Base-by-base conservation (phyloP, 2,329 filamentous ascomycete species). In the Colletotrichum brevisporum region DNA sequence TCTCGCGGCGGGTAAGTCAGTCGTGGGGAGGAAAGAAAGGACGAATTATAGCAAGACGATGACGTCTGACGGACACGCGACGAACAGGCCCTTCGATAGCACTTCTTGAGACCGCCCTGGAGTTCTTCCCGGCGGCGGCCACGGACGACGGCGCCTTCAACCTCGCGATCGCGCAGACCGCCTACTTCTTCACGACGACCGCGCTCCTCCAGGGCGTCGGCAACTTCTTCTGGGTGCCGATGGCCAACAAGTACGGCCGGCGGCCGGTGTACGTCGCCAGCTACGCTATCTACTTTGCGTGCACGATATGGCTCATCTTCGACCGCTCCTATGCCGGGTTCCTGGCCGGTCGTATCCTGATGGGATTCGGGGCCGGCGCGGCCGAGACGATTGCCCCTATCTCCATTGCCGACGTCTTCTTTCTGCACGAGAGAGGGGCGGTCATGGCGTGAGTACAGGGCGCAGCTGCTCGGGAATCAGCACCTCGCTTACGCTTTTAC, bases 321-420 rank as follows among this genome's bases (percentile, higher is more conserved):
- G 83, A 83, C 18, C 78, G 75, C 47, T 76, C 77, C 0, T 86
- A 83, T 64, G 72, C 69, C 2, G 78, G 78, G 5, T 84, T 83
- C 56, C 75, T 89, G 2, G 78, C 80, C 2, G 84, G 82, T 2
- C 79, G 86, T 5, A 84, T 87, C 27, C 66, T 88, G 12, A 80
- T 89, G 78, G 87, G 87, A 3, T 82, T 88, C 48, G 86, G 83
- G 1, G 80, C 85, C 0, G 87, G 86, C 1, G 84, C 86, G 8
- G 86, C 83, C 2, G 87, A 89, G 73, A 84, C 81, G 1, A 78
- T 84, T 53, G 82, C 84, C 1, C 86, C 85, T 0, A 77, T 86
- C 8, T 86, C 85, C 1, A 86, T 88, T 53, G 78, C 85, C 3
- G 87, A 89, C 70, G 76, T 88, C 36, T 89, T 88, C 76, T 89